phyloP scores from a whole-genome alignment of 1,284 basidiomycete species.

The Papiliotrema nemorosa region DNA sequence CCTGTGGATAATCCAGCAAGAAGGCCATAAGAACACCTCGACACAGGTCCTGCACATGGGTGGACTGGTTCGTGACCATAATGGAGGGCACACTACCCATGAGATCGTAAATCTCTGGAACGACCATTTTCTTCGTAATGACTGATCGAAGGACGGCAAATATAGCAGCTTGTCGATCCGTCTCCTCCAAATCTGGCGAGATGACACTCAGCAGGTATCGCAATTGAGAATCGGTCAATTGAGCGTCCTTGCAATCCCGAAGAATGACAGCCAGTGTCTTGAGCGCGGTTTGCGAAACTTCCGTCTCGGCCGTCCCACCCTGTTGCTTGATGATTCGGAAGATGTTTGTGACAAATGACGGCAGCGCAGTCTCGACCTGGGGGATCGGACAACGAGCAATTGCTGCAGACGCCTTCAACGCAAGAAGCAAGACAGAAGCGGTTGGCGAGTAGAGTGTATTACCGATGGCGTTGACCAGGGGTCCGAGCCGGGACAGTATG shows the following conservation, averaged over 20 bases:
- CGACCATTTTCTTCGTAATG: slow-evolving; percentile 83
- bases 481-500: slow-evolving; percentile 73
- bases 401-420: slow-evolving; percentile 74
- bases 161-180: slow-evolving; percentile 76
- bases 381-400: slow-evolving; percentile 82
- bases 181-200: slow-evolving; percentile 89
- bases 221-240: slow-evolving; percentile 85
- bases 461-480: slow-evolving; percentile 82
- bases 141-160: slow-evolving; percentile 92
- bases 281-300: slow-evolving; percentile 82
- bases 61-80: slow-evolving; percentile 89
- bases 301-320: slow-evolving; percentile 79
- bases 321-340: slow-evolving; percentile 78
- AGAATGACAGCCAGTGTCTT: slow-evolving; percentile 81
- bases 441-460: slow-evolving; percentile 88
- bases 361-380: slow-evolving; percentile 70
- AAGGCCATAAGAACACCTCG: slow-evolving; percentile 89
- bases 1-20: slow-evolving; percentile 96
- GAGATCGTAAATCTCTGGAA: slow-evolving; percentile 94
- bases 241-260: slow-evolving; percentile 73
- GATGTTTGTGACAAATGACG: slow-evolving; percentile 81
- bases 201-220: slow-evolving; percentile 81
- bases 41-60: slow-evolving; percentile 86
- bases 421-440: slow-evolving; percentile 71
- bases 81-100: slow-evolving; percentile 95